phyloP scores from a whole-genome alignment of 2,329 filamentous ascomycete species.

The Magnaporthales sp. region DNA sequence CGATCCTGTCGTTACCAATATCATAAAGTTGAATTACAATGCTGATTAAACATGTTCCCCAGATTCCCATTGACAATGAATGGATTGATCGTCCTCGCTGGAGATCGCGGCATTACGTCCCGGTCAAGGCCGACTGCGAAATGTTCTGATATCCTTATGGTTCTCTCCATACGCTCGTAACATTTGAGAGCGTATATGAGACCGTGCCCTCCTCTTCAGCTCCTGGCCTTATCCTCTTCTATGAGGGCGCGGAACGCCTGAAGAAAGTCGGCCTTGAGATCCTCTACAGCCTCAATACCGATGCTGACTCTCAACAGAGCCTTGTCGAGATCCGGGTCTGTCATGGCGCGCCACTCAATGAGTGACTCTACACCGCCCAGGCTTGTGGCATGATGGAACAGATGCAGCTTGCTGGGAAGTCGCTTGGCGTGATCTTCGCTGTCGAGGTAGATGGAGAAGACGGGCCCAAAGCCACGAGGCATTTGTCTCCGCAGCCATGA shows the following conservation, averaged over 20 bases:
- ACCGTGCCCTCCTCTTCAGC: not conserved
- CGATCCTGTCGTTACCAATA: not conserved
- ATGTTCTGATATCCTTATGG: not conserved
- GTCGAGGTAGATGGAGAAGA: slow-evolving; percentile 68
- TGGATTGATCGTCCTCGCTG: not conserved
- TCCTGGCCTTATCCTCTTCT: slow-evolving; percentile 16
- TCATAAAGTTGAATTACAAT: not conserved
- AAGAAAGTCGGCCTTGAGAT: slow-evolving; percentile 68
- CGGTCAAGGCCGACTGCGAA: not conserved
- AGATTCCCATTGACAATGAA: not conserved
- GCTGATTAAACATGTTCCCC: not conserved
- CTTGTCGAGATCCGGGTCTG: slow-evolving; percentile 63
- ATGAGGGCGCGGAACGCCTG: slow-evolving; percentile 53
- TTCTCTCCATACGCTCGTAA: not conserved
- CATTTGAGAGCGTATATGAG: not conserved
- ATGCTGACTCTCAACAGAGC: slow-evolving; percentile 72
- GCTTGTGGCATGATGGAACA: slow-evolving; percentile 94
- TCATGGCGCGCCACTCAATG: slow-evolving; percentile 95
- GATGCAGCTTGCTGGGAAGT: slow-evolving; percentile 66
- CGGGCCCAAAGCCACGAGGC: slow-evolving; percentile 82
- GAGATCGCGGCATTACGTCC: not conserved
- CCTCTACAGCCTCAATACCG: slow-evolving; percentile 80
- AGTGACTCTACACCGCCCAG: slow-evolving; percentile 89
- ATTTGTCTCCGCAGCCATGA: slow-evolving; percentile 81
- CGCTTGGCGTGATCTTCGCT: slow-evolving; percentile 50